These are phyloP conservation scores for Lactarius hengduanensis DNA, from an alignment of 768 basidiomycete species.

Conservation along the genomic window DNA sequence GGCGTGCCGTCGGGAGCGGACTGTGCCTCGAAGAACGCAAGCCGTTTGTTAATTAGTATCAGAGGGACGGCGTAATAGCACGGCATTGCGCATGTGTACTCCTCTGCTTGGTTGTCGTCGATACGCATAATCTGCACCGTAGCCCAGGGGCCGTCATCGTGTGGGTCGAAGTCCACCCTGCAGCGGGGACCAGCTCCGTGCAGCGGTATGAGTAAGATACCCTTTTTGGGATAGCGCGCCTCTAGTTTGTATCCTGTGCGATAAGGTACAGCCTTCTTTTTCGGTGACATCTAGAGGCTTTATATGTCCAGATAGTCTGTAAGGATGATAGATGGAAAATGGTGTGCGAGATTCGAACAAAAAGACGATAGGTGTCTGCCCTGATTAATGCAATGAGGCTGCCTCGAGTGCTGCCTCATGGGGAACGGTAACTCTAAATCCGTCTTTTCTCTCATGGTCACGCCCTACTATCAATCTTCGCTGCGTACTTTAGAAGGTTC, in stretches of 20 bases:
- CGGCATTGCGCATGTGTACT: conserved; percentile 17
- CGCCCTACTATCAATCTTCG: background rate
- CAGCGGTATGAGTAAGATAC: background rate
- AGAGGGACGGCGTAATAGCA: conserved; percentile 23
- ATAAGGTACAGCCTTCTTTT: background rate
- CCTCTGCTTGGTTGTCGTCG: background rate
- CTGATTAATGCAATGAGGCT: conserved; percentile 5
- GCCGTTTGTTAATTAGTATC: conserved; percentile 21
- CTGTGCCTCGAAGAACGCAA: conserved; percentile 22
- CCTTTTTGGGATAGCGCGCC: background rate
- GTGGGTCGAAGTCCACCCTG: background rate
- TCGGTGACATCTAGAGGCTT: background rate
- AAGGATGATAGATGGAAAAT: background rate
- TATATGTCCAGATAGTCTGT: background rate
- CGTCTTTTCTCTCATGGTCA: background rate
- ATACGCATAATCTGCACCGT: conserved; percentile 11
- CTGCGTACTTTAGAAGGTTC: background rate
- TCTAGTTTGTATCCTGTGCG: background rate
- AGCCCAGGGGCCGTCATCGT: conserved; percentile 18
- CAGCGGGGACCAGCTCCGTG: conserved; percentile 18
- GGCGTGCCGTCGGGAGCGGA: conserved; percentile 15
- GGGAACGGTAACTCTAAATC: background rate
- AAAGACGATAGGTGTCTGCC: background rate
- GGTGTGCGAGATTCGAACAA: background rate
- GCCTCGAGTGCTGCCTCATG: conserved; percentile 8